phyloP scores from a whole-genome alignment of 768 basidiomycete genomes.

The Termitomyces heimii region DNA sequence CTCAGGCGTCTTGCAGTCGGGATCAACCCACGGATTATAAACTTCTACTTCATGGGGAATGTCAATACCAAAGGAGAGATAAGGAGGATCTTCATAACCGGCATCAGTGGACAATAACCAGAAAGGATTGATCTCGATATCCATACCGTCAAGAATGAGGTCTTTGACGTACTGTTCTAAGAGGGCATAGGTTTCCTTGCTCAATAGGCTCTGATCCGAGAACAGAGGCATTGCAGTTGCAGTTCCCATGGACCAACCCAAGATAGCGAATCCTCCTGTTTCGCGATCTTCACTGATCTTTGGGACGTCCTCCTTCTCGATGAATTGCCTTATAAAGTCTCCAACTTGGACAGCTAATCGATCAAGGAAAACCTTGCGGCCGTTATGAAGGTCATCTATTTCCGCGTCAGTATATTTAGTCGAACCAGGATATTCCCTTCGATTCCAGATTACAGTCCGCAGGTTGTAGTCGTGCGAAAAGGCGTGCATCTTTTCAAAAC shows the following conservation, averaged over 20 bases:
- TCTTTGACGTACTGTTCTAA: constrained; percentile 25
- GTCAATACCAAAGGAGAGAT: not conserved
- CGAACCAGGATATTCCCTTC: constrained; percentile 29
- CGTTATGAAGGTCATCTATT: constrained; percentile 21
- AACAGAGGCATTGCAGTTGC: constrained; percentile 24
- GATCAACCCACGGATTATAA: constrained; percentile 12
- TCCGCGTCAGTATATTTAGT: constrained; percentile 27
- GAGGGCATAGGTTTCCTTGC: constrained; percentile 13
- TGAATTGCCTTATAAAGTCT: constrained; percentile 22
- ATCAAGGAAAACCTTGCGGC: constrained; percentile 21
- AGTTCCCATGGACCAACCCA: constrained; percentile 35
- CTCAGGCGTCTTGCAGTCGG: constrained; percentile 17
- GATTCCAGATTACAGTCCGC: constrained; percentile 22
- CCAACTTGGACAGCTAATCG: constrained; percentile 18
- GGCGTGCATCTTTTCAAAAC: constrained; percentile 15
- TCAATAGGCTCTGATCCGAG: constrained; percentile 17
- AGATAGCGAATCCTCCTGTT: constrained; percentile 27
- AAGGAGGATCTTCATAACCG: not conserved
- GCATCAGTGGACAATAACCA: not conserved
- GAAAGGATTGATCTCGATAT: not conserved
- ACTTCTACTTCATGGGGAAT: not conserved
- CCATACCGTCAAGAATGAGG: constrained; percentile 27
- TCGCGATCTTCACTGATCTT: constrained; percentile 19
- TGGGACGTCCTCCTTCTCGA: constrained; percentile 21
- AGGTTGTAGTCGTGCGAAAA: constrained; percentile 19